These are phyloP conservation scores for Torrubiella hemipterigena DNA, from an alignment of 2,329 filamentous ascomycete species.

Conservation along the genomic window DNA sequence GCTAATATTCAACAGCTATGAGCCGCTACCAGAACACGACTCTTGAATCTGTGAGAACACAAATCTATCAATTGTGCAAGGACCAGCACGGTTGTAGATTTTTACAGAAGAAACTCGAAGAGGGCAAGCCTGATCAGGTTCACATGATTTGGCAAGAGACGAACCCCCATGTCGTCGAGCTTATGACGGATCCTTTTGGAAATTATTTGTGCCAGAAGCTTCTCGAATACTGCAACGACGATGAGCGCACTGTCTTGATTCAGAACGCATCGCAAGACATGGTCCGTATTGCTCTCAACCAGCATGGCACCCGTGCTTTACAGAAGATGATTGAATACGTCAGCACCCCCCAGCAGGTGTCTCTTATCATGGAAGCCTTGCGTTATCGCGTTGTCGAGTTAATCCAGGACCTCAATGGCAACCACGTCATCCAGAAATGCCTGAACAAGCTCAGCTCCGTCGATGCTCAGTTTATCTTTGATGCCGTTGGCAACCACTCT, in stretches of 20 bases:
- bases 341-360: constrained; percentile 70
- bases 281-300: constrained; percentile 88
- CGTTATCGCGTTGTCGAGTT: constrained; percentile 78
- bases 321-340: constrained; percentile 99
- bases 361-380: constrained; percentile 78
- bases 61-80: constrained; percentile 87
- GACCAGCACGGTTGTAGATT: constrained; percentile 97
- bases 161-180: constrained; percentile 83
- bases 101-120: constrained; percentile 93
- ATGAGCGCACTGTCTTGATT: constrained; percentile 87
- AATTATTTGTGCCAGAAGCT: constrained; percentile 99
- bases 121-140: constrained; percentile 69
- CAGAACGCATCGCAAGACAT: constrained; percentile 80
- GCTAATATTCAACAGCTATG: constrained; percentile 39
- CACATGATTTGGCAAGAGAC: constrained; percentile 94
- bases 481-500: constrained; percentile 78
- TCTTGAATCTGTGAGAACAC: constrained; percentile 67
- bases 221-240: constrained; percentile 86
- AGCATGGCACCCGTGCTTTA: constrained; percentile 88
- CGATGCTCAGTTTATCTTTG: constrained; percentile 93
- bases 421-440: constrained; percentile 98
- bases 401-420: constrained; percentile 95
- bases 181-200: constrained; percentile 98
- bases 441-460: constrained; percentile 79
- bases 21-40: constrained; percentile 75